Conservation (phyloP, 345 rosid species). For the Citrus glauca region DNA sequence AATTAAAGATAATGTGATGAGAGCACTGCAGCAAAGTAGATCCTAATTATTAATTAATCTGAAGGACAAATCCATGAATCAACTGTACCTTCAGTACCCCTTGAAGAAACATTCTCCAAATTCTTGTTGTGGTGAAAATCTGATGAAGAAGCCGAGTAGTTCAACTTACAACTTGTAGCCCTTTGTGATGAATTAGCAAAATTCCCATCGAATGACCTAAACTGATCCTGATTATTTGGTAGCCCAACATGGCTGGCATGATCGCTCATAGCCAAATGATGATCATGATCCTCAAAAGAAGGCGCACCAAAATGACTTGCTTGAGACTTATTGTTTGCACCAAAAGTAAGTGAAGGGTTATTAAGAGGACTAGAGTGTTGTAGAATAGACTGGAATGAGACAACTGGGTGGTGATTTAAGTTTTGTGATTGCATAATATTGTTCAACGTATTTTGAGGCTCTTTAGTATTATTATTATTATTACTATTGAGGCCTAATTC, state of each 20-base stretch:
- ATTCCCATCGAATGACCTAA: constrained; percentile 28
- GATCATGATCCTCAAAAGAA: constrained; percentile 23
- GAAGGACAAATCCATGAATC: constrained; percentile 79
- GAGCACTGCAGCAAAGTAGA: not conserved
- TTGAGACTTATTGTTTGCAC: constrained; percentile 20
- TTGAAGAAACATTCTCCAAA: constrained; percentile 45
- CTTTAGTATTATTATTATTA: not conserved
- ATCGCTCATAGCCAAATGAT: constrained; percentile 24
- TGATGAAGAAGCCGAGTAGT: constrained; percentile 39
- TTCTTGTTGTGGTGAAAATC: constrained; percentile 51
- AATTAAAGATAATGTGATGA: not conserved
- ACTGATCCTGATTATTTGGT: constrained; percentile 8
- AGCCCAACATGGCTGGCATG: constrained; percentile 21
- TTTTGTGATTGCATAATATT: constrained; percentile 22
- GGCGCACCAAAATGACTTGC: constrained; percentile 13
- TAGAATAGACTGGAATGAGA: constrained; percentile 31
- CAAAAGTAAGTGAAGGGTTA: constrained; percentile 16
- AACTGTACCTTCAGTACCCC: constrained; percentile 38
- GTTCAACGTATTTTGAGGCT: constrained; percentile 28
- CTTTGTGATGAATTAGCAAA: constrained; percentile 22
- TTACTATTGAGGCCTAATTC: constrained; percentile 26
- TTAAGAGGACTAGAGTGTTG: constrained; percentile 13
- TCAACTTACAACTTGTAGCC: constrained; percentile 35
- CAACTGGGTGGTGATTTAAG: constrained; percentile 11
- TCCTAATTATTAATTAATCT: constrained; percentile 24